Evolutionary conservation across 1,139 yeast genomes (phyloP), one percentile per base, ranked within the genome.

Genomic region (Arxiozyma telluris): DNA sequence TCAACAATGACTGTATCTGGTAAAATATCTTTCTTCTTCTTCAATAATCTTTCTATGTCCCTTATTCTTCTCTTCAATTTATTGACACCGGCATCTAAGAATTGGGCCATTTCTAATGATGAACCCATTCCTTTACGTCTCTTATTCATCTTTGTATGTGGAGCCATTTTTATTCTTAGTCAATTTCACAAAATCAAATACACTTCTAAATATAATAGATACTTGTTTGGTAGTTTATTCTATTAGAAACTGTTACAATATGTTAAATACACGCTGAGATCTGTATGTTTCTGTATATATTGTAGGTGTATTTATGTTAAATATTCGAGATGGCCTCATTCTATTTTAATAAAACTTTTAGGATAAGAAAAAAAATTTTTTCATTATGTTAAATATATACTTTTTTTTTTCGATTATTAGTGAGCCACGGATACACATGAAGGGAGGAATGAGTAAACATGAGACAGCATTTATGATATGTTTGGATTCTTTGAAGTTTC

Each of bases 51-150:
- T 64, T 84, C 84, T 51, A 89, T 76, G 68, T 91, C 96, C 71
- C 98, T 81, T 61, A 93, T 87, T 71, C 87, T 87, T 75, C 87
- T 89, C 71, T 83, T 87, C 58, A 88, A 77, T 63, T 82, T 84
- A 50, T 71, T 66, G 1, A 72, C 62, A 25, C 75, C 75, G 1
- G 74, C 68, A 47, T 71, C 72, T 8, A 71, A 50, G 20, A 65
- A 68, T 25, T 64, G 65, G 5, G 72, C 68, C 56, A 68, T 63
- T 49, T 69, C 71, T n/a, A 67, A 55, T 1, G 69, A 60, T 12
- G 64, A 54, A 11, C 69, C 67, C 23, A 57, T 47, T 20, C 57
- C 50, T 43, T 47, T 57, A 17, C 27, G 41, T 41, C 47, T 47
- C 25, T 22, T 49, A 22, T 54, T 57, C 4, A 41, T n/a, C 20